Conservation (phyloP, 345 rosid species). For the Eucalyptus viminalis region DNA sequence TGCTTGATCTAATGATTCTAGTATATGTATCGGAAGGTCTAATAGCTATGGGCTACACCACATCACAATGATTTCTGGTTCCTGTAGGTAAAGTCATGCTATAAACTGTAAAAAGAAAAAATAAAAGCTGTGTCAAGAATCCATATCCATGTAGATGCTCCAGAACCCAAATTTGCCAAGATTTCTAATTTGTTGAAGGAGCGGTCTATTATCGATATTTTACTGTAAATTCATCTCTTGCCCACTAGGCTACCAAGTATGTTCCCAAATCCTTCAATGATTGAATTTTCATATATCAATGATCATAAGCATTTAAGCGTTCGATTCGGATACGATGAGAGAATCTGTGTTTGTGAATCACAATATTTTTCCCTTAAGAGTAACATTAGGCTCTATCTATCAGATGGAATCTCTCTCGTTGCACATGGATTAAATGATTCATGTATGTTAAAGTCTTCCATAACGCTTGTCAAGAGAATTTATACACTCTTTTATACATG, state of each 20-base stretch:
- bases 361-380: background rate
- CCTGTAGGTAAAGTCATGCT: background rate
- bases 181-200: background rate
- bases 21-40: background rate
- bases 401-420: background rate
- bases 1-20: background rate
- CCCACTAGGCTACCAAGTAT: background rate
- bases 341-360: background rate
- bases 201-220: background rate
- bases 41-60: background rate
- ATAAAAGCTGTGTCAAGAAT: background rate
- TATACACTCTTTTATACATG: background rate
- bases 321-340: background rate
- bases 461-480: background rate
- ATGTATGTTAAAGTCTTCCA: background rate
- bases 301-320: background rate
- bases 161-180: background rate
- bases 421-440: background rate
- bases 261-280: background rate
- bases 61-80: background rate
- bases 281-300: background rate
- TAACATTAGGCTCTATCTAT: background rate
- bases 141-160: background rate
- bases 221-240: background rate
- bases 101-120: background rate